Conservation (phyloP, 495 filamentous ascomycete genomes). For the Glonium stellatum region DNA sequence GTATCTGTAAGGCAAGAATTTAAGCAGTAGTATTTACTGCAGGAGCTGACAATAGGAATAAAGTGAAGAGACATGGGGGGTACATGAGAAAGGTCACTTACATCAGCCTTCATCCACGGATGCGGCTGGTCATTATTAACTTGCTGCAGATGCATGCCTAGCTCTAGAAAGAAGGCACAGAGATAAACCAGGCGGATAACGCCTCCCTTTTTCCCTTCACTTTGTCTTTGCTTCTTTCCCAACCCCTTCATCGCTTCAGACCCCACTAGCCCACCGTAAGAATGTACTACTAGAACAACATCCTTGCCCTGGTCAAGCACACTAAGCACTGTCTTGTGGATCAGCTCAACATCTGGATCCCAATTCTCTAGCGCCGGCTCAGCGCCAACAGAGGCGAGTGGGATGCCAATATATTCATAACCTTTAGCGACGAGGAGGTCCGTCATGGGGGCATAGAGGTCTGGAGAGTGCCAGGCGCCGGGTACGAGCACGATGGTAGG, state of each 20-base stretch:
- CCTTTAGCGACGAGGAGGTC: constrained; percentile 33
- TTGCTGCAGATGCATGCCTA: constrained; percentile 16
- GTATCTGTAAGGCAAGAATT: too few relatives aligned
- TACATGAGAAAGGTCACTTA: background rate
- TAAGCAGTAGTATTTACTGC: too few relatives aligned
- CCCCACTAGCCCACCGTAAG: constrained; percentile 13
- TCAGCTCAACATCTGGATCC: constrained; percentile 4
- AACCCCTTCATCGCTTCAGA: constrained; percentile 8
- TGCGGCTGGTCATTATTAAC: constrained; percentile 2
- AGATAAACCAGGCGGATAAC: constrained; percentile 9
- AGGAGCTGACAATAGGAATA: too few relatives aligned
- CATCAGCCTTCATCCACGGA: constrained; percentile 19
- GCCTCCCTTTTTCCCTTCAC: constrained; percentile 21
- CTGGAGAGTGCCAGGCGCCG: constrained; percentile 43
- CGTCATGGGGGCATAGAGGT: constrained; percentile 34
- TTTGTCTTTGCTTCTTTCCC: constrained; percentile 15
- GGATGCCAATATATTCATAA: constrained; percentile 30
- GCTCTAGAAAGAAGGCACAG: constrained; percentile 9
- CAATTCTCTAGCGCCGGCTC: constrained; percentile 10
- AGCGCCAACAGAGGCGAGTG: constrained; percentile 41
- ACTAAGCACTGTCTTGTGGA: constrained; percentile 7
- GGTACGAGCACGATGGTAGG: constrained; percentile 44
- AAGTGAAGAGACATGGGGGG: too few relatives aligned
- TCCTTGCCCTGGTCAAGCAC: constrained; percentile 19
- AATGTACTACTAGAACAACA: constrained; percentile 21